These are phyloP conservation scores for Ogataea parapolymorpha DNA, from an alignment of 805 yeast species.

Conservation along the genomic window DNA sequence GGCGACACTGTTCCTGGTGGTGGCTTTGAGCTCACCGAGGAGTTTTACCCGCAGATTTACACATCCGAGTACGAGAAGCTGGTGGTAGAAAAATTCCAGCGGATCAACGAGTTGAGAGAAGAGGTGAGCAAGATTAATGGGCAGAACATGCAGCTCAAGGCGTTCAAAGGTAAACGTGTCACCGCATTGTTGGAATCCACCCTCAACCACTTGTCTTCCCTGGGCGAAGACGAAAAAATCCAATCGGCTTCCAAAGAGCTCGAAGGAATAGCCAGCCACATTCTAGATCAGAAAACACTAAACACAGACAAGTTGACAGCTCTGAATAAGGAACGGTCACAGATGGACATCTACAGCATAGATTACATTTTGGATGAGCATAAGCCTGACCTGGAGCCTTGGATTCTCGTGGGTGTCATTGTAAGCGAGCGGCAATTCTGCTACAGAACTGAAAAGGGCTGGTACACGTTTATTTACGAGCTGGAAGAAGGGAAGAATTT, in stretches of 20 bases:
- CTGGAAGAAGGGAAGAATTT: constrained; percentile 28
- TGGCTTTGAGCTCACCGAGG: constrained; percentile 30
- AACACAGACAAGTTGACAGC: constrained; percentile 16
- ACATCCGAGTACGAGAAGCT: constrained; percentile 27
- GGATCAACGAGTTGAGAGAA: constrained; percentile 16
- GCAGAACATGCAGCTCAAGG: constrained; percentile 24
- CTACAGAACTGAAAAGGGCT: constrained; percentile 24
- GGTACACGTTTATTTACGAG: constrained; percentile 33
- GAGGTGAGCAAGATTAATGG: constrained; percentile 12
- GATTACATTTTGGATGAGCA: constrained; percentile 23
- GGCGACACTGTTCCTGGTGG: constrained; percentile 27
- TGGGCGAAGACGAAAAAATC: constrained; percentile 8
- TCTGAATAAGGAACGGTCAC: constrained; percentile 14
- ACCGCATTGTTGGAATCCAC: constrained; percentile 25
- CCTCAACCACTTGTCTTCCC: constrained; percentile 23
- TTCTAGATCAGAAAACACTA: constrained; percentile 6
- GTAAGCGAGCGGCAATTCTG: constrained; percentile 32
- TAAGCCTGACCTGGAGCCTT: constrained; percentile 33
- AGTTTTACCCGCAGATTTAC: constrained; percentile 40
- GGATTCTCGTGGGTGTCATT: constrained; percentile 37
- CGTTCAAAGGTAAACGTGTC: constrained; percentile 34
- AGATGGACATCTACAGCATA: constrained; percentile 28
- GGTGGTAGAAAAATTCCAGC: constrained; percentile 18
- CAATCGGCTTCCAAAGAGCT: constrained; percentile 24
- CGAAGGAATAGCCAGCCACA: constrained; percentile 13